phyloP scores from a whole-genome alignment of 805 yeast genomes.

The Schwanniomyces pseudopolymorphus region DNA sequence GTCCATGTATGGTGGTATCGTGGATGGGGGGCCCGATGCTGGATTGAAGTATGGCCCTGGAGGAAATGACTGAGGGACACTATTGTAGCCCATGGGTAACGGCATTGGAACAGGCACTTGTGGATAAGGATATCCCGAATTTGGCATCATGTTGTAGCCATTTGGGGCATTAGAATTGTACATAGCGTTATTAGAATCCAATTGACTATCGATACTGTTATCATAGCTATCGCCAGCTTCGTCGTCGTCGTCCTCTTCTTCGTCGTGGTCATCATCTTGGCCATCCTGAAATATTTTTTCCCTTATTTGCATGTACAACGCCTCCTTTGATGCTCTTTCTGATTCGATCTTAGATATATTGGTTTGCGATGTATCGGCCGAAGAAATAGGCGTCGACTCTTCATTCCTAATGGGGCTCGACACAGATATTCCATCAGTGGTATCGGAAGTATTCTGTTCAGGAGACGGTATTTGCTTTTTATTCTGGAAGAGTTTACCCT shows the following conservation, averaged over 20 bases:
- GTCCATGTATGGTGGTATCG: not conserved
- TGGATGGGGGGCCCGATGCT: not conserved
- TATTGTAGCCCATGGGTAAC: conserved; percentile 2
- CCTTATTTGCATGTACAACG: conserved; percentile 37
- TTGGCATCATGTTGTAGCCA: not conserved
- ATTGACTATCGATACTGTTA: conserved; percentile 1
- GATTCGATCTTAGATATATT: conserved; percentile 21
- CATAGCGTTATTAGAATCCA: not conserved
- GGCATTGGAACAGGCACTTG: conserved; percentile 3
- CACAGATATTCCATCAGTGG: not conserved
- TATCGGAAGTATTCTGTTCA: not conserved
- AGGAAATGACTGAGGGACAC: not conserved
- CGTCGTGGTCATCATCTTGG: conserved; percentile 10
- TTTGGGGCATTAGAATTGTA: not conserved
- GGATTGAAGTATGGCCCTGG: not conserved
- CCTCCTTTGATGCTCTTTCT: conserved; percentile 33
- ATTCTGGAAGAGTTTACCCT: conserved; percentile 2
- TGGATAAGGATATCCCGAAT: not conserved
- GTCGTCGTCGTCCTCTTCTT: conserved; percentile 7
- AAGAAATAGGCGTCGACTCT: conserved; percentile 1
- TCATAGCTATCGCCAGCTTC: conserved; percentile 2
- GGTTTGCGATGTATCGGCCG: not conserved
- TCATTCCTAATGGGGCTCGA: not conserved
- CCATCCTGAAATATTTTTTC: conserved; percentile 25
- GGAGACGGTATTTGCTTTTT: conserved; percentile 6